Conservation (phyloP, 2,329 filamentous ascomycete genomes). For the Zasmidium angulare region DNA sequence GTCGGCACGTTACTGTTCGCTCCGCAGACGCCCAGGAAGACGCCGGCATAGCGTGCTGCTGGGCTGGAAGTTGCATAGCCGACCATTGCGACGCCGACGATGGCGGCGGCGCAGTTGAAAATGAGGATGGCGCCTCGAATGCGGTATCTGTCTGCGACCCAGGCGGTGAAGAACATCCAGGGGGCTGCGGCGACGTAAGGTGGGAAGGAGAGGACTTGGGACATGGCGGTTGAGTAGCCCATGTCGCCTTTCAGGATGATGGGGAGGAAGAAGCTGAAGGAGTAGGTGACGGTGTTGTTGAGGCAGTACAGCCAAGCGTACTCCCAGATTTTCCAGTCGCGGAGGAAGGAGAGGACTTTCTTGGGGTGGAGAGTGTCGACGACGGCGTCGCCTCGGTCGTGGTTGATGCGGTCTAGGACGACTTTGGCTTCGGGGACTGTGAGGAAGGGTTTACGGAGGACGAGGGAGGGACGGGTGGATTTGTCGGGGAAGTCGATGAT, state of each 20-base stretch:
- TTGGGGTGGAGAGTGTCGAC: conserved; percentile 25
- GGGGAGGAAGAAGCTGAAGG: conserved; percentile 40
- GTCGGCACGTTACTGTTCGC: conserved; percentile 75
- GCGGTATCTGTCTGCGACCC: conserved; percentile 23
- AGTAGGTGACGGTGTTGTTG: conserved; percentile 35
- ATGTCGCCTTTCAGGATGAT: conserved; percentile 40
- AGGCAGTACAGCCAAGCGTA: conserved; percentile 31
- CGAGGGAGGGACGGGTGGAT: conserved; percentile 22
- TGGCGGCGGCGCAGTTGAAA: conserved; percentile 14
- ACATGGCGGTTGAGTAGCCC: conserved; percentile 36
- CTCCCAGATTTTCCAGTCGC: conserved; percentile 40
- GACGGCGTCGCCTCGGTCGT: conserved; percentile 37
- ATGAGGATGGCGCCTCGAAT: conserved; percentile 23
- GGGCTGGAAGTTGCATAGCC: conserved; percentile 15
- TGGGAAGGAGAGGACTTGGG: conserved; percentile 36
- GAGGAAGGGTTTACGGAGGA: conserved; percentile 23
- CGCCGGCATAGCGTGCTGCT: conserved; percentile 60
- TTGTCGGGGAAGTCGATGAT: conserved; percentile 27
- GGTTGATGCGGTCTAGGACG: conserved; percentile 39
- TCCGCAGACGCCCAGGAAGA: conserved; percentile 72
- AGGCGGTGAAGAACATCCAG: conserved; percentile 28
- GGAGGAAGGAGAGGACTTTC: conserved; percentile 31
- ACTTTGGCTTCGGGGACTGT: conserved; percentile 21
- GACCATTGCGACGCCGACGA: conserved; percentile 18
- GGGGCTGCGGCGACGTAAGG: conserved; percentile 36